Percentiles rank a stretch among this genome's conserved stretches.
Conservation (phyloP, 352 stramenopile species). For the Globisporangium lucens region DNA sequence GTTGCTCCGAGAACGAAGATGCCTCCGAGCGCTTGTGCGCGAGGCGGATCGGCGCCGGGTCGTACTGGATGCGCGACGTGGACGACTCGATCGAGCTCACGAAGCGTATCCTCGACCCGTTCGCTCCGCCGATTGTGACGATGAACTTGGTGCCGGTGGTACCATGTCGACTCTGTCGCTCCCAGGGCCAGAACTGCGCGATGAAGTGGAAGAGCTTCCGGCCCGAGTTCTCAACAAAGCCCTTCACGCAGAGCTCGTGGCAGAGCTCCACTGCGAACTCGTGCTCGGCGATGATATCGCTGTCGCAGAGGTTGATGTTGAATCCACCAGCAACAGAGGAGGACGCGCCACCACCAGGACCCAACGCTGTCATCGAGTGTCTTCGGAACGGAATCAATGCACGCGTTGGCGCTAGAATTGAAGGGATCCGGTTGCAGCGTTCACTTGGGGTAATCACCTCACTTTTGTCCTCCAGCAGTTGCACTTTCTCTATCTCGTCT, state of each 20-base stretch:
- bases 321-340: slow-evolving; percentile 6
- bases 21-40: slow-evolving; percentile 17
- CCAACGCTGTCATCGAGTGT: slow-evolving; percentile 5
- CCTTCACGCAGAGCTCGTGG: slow-evolving; percentile 75
- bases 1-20: slow-evolving; percentile 16
- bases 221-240: slow-evolving; percentile 58
- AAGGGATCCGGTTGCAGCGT: not conserved
- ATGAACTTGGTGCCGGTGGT: slow-evolving; percentile 15
- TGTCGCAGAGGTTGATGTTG: slow-evolving; percentile 20
- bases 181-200: slow-evolving; percentile 50
- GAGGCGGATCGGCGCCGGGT: slow-evolving; percentile 14
- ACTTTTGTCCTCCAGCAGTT: slow-evolving; percentile 9
- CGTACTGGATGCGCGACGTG: slow-evolving; percentile 10
- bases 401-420: not conserved
- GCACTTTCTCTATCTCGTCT: slow-evolving; percentile 6
- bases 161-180: slow-evolving; percentile 9
- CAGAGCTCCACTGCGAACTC: slow-evolving; percentile 65
- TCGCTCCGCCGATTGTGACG: slow-evolving; percentile 32
- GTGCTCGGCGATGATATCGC: slow-evolving; percentile 38
- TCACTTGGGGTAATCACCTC: not conserved
- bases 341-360: not conserved
- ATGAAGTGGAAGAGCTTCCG: slow-evolving; percentile 66
- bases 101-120: slow-evolving; percentile 48
- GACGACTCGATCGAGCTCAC: slow-evolving; percentile 29
- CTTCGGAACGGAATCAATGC: slow-evolving; percentile 14